Base-by-base conservation (phyloP, 352 stramenopile species). In the Achlya hypogyna region DNA sequence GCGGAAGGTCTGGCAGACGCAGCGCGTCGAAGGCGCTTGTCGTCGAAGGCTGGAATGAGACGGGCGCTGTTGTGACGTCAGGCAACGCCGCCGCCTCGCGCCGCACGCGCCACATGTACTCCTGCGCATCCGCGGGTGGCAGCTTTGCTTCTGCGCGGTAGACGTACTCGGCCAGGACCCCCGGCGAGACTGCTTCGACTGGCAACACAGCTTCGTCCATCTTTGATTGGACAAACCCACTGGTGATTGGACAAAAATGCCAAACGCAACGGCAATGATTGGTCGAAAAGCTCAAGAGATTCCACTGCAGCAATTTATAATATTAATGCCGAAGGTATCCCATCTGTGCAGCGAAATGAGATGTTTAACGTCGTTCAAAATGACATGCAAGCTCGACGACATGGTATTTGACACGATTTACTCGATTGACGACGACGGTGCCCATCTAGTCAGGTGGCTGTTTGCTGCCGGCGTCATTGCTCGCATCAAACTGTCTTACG, bases 81-180 rank as follows among this genome's bases (percentile, higher is more conserved):
- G 85, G 83, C 60, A 94, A 87, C 29, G 72, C 76, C 56, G 90
- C 80, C 18, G 83, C 85, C 72, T 94, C 85, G 25, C 89, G 69
- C 16, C 85, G 79, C 53, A 94, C 85, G 27, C 85, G 78, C 85
- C 85, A 94, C 6, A 94, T 71, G 71, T 94, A 94, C 72, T 94
- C 85, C 65, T 94, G 82, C 4, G 89, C 85, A 62, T 92, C 77
- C 25, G 77, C 73, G 0, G 85, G 85, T 1, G 85, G 85, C 0
- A 87, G 52, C 38, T 64, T 34, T 16, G 54, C 54, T 6, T 35
- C 35, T n/a, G 32, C 54, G 6, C 54, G 54, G 10, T 35, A 35
- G 32, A 34, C 14, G 35, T 64, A 64, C 35, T 64, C 54, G 20
- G 32, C 6, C 20, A 64, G 35, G 25, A 64, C 54, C 12, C 32